Percentiles rank a stretch among this genome's conserved stretches.
These are phyloP conservation scores for Vitis hybrid DNA, from an alignment of 177 flowering plant genomes.

Conservation along the genomic window DNA sequence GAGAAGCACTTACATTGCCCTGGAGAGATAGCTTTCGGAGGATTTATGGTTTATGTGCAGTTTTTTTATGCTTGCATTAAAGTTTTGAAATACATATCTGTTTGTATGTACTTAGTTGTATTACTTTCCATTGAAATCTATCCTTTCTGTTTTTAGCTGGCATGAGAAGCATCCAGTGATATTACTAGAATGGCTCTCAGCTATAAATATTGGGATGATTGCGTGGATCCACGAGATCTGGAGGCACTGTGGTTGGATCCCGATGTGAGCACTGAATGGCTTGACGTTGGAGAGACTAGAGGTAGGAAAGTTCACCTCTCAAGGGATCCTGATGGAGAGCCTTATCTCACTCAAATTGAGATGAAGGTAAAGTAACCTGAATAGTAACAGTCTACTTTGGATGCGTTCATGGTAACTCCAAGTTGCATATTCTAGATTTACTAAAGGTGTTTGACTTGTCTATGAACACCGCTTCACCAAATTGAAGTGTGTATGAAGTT, in stretches of 20 bases:
- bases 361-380: constrained; percentile 56
- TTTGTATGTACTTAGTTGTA: too few relatives aligned
- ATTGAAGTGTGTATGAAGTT: too few relatives aligned
- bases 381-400: not conserved
- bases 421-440: not conserved
- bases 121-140: too few relatives aligned
- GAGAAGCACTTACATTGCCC: too few relatives aligned
- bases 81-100: too few relatives aligned
- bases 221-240: constrained; percentile 60
- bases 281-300: constrained; percentile 71
- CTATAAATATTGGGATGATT: constrained; percentile 88
- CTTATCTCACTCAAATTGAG: constrained; percentile 83
- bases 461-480: too few relatives aligned
- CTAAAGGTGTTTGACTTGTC: too few relatives aligned
- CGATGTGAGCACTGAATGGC: constrained; percentile 75
- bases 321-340: constrained; percentile 90
- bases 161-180: constrained; percentile 1
- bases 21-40: too few relatives aligned
- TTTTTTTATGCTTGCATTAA: too few relatives aligned
- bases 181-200: constrained; percentile 34
- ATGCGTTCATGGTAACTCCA: not conserved
- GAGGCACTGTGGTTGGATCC: constrained; percentile 79
- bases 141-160: constrained; percentile 5
- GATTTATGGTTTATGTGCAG: too few relatives aligned
- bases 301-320: constrained; percentile 82